Evolutionary conservation across 495 filamentous ascomycete species (phyloP), one percentile per base, ranked within the genome.

Genomic region (Copromyces sp.): DNA sequence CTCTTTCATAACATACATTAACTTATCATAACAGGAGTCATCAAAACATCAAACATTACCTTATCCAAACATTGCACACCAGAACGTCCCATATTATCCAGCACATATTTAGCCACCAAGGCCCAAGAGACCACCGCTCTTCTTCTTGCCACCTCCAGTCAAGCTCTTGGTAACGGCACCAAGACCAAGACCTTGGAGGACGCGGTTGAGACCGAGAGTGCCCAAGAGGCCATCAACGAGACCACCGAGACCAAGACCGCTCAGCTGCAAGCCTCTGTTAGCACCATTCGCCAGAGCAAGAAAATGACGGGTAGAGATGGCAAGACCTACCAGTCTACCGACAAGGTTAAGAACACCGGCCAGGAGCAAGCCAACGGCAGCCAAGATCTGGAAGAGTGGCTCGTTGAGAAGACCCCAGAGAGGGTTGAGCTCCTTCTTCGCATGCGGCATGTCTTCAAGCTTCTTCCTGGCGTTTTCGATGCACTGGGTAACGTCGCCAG

Each of bases 361-460:
- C 65, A 98, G 82, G 71, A 98, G 81, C 71, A 98, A 82, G 11
- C 94, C 94, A 16, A 98, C 94, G 17, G 92, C 94, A 7, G 94
- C 93, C 72, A 98, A 86, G 80, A 97, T 97, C 86, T 97, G 94
- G 87, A 94, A 93, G 29, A 97, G 84, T 17, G 94, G 94, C 84
- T 97, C 89, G 44, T 89, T 90, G 44, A 97, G 83, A 68, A 97
- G 82, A 44, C 85, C 90, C 92, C 94, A 94, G 39, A 97, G 89
- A 2, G 94, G 93, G 78, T 93, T 97, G 69, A 98, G 87, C 82
- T 92, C 89, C 86, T 97, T 97, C 90, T 97, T 95, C 35, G 94
- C 94, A 73, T 94, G 90, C 17, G 94, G 94, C 91, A 97, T 94
- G 78, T 92, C 92, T 76, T 91, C 89, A 71, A 97, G 91, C 83